These are phyloP conservation scores for Vigna unguiculata DNA, from an alignment of 306 rosid species.

Conservation along the genomic window DNA sequence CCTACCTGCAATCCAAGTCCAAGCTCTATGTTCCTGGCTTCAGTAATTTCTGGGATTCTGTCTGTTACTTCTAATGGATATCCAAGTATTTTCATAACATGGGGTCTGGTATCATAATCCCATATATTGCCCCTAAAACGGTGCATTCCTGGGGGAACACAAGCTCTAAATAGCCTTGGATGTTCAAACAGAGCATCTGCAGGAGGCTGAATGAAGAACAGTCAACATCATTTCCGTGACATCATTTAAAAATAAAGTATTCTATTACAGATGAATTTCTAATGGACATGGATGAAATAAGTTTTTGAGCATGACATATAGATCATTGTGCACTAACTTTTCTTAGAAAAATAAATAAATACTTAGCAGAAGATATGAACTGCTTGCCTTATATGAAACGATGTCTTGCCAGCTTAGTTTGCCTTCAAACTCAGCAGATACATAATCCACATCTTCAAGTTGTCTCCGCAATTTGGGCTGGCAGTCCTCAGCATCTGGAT, in stretches of 20 bases:
- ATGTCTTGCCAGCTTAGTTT: constrained; percentile 94
- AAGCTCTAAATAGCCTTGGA: constrained; percentile 94
- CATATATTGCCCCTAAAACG: constrained; percentile 94
- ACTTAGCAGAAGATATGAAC: constrained; percentile 34
- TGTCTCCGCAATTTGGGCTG: constrained; percentile 88
- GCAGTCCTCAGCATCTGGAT: constrained; percentile 86
- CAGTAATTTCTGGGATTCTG: constrained; percentile 77
- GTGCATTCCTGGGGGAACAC: constrained; percentile 98
- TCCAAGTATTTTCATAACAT: constrained; percentile 73
- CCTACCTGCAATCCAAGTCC: constrained; percentile 96
- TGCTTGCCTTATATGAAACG: constrained; percentile 81
- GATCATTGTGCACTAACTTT: constrained; percentile 12
- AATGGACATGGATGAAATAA: constrained; percentile 8
- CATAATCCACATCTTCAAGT: constrained; percentile 94
- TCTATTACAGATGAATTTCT: constrained; percentile 13
- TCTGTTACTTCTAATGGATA: constrained; percentile 74
- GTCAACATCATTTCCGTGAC: constrained; percentile 45
- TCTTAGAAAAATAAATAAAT: not conserved
- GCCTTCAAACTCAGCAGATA: constrained; percentile 87
- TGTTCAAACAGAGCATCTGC: constrained; percentile 96
- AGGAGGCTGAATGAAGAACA: constrained; percentile 74
- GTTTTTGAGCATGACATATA: constrained; percentile 2
- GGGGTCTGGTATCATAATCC: constrained; percentile 87
- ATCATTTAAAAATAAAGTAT: constrained; percentile 32
- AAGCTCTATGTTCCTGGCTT: constrained; percentile 88